A percentile compares a stretch with the other conserved stretches of the same genome.
Evolutionary conservation across 306 rosid species (phyloP).

Genomic region (Cucumis melo): DNA sequence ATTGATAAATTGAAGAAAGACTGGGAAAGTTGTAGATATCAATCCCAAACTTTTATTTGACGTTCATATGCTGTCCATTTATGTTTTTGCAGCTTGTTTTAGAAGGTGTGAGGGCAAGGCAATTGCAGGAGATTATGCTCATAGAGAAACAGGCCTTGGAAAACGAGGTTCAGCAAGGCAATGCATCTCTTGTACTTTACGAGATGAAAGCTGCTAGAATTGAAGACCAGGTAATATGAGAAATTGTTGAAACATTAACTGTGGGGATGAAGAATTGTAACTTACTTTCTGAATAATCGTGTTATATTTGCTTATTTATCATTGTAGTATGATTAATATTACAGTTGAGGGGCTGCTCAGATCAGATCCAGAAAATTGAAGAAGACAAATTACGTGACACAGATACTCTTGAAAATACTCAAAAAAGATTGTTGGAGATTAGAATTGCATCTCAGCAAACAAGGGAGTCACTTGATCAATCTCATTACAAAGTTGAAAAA

Average conservation of each 20-base stretch:
- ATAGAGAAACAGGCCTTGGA: slow-evolving; percentile 50
- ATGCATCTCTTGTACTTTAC: slow-evolving; percentile 46
- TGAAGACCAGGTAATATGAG: slow-evolving; percentile 64
- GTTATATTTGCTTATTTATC: slow-evolving; percentile 14
- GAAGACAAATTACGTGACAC: slow-evolving; percentile 51
- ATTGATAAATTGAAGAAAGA: too few species aligned
- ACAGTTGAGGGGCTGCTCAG: slow-evolving; percentile 68
- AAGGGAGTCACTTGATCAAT: slow-evolving; percentile 38
- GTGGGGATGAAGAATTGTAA: neutral
- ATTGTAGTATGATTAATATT: slow-evolving; percentile 3
- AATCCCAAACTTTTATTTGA: neutral
- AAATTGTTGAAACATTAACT: neutral
- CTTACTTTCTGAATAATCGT: neutral
- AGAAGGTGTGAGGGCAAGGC: slow-evolving; percentile 71
- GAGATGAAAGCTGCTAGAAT: slow-evolving; percentile 57
- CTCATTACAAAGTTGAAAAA: slow-evolving; percentile 41
- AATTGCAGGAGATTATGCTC: slow-evolving; percentile 43
- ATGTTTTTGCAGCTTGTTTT: slow-evolving; percentile 59
- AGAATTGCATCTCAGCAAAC: slow-evolving; percentile 51
- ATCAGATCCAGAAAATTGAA: slow-evolving; percentile 41
- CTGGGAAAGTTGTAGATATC: neutral
- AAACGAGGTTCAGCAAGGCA: slow-evolving; percentile 57
- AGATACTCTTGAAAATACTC: slow-evolving; percentile 36
- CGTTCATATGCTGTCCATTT: neutral
- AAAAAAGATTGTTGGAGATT: slow-evolving; percentile 50